Conservation (phyloP, 192 early-diverging fungal genomes). For the Backusella luteola region DNA sequence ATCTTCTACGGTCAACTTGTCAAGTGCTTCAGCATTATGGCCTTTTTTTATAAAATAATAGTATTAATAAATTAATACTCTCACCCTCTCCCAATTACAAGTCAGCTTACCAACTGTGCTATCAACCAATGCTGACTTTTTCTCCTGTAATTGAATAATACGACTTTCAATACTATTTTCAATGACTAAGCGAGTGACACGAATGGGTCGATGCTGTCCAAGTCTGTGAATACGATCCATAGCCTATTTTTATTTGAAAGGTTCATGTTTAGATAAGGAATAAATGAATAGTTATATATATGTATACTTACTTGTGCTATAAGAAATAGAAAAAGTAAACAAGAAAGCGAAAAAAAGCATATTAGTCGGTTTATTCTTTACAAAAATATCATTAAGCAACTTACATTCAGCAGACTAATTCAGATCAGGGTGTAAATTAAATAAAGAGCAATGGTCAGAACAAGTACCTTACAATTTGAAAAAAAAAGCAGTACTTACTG, state of each 20-base stretch:
- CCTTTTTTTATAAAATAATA: slow-evolving; percentile 8
- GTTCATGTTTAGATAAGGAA: not conserved
- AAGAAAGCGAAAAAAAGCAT: not conserved
- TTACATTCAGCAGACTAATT: slow-evolving; percentile 28
- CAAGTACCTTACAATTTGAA: not conserved
- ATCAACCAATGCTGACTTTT: slow-evolving; percentile 88
- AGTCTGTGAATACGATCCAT: slow-evolving; percentile 95
- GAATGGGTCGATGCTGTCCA: slow-evolving; percentile 88
- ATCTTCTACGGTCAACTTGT: slow-evolving; percentile 71
- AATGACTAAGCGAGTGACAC: slow-evolving; percentile 85
- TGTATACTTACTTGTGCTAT: slow-evolving; percentile 7
- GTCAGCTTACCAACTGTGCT: slow-evolving; percentile 73
- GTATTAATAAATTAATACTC: not conserved
- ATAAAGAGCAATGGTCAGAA: not conserved
- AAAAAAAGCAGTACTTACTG: slow-evolving; percentile 34
- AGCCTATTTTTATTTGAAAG: slow-evolving; percentile 55
- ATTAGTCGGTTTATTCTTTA: not conserved
- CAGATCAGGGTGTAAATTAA: not conserved
- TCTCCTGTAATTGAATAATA: slow-evolving; percentile 90
- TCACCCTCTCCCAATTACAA: not conserved
- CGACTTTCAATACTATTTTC: slow-evolving; percentile 91
- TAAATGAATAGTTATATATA: too few species aligned
- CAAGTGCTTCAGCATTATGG: slow-evolving; percentile 73
- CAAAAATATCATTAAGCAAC: not conserved
- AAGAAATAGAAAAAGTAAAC: not conserved